Conservation (phyloP, 2,329 filamentous ascomycete genomes). For the Aspergillus pseudoglaucus region DNA sequence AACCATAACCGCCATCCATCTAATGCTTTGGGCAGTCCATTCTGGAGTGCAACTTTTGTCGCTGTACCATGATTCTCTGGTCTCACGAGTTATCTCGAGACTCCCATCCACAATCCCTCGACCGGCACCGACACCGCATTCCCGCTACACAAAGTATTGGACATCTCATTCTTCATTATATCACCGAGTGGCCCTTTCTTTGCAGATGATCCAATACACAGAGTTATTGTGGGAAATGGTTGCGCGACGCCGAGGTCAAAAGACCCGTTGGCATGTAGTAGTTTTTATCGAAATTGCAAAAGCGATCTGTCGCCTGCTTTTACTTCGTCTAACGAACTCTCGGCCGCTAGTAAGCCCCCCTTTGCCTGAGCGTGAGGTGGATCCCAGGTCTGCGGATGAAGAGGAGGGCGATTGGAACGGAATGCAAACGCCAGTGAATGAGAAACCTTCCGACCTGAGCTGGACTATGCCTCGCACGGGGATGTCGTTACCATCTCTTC, state of each 20-base stretch:
- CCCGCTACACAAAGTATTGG: slow-evolving; percentile 60
- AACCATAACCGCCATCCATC: slow-evolving; percentile 10
- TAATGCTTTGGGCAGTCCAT: slow-evolving; percentile 52
- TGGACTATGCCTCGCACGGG: slow-evolving; percentile 97
- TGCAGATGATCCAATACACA: slow-evolving; percentile 90
- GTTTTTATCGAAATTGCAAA: slow-evolving; percentile 81
- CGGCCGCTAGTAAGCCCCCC: slow-evolving; percentile 76
- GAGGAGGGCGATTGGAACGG: slow-evolving; percentile 42
- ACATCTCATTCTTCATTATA: slow-evolving; percentile 62
- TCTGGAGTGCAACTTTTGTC: slow-evolving; percentile 84
- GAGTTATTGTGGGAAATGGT: slow-evolving; percentile 97
- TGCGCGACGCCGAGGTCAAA: slow-evolving; percentile 75
- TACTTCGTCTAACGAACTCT: slow-evolving; percentile 76
- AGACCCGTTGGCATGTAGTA: slow-evolving; percentile 76
- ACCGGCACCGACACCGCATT: slow-evolving; percentile 51
- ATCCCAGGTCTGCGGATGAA: slow-evolving; percentile 55
- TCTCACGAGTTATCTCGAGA: slow-evolving; percentile 58
- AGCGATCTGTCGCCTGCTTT: slow-evolving; percentile 71
- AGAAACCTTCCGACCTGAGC: slow-evolving; percentile 43
- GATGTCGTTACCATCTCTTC: slow-evolving; percentile 74
- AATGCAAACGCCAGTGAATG: slow-evolving; percentile 38
- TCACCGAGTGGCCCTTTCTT: slow-evolving; percentile 67
- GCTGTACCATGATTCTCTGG: slow-evolving; percentile 84
- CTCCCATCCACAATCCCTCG: slow-evolving; percentile 47
- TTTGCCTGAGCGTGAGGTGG: slow-evolving; percentile 75